These are phyloP conservation scores for Sclerotinia borealis DNA, from an alignment of 2,329 filamentous ascomycete genomes.

Conservation along the genomic window DNA sequence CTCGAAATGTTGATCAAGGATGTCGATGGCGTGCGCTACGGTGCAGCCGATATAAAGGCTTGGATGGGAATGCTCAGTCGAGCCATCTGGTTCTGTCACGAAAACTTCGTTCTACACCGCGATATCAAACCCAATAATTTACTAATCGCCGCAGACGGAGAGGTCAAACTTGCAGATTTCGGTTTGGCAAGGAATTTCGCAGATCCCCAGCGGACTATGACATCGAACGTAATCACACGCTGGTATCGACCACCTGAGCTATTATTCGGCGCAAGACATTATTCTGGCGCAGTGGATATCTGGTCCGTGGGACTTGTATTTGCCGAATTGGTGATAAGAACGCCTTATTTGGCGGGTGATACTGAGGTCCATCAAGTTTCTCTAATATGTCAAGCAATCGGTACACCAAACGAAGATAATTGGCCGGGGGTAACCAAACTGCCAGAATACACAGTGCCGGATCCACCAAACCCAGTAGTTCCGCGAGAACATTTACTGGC, in stretches of 20 bases:
- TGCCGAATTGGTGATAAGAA: constrained; percentile 78
- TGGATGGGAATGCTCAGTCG: constrained; percentile 98
- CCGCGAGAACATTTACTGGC: constrained; percentile 66
- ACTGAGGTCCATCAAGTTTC: constrained; percentile 82
- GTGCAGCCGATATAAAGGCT: constrained; percentile 85
- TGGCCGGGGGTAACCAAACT: constrained; percentile 88
- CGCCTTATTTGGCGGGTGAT: constrained; percentile 76
- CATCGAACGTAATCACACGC: constrained; percentile 86
- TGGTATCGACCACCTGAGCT: constrained; percentile 97
- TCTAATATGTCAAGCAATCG: constrained; percentile 77
- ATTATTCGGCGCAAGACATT: constrained; percentile 83
- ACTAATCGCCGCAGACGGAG: constrained; percentile 85
- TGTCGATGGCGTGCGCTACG: constrained; percentile 69
- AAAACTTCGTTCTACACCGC: constrained; percentile 87
- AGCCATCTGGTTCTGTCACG: constrained; percentile 94
- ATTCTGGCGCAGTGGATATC: constrained; percentile 84
- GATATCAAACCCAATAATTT: constrained; percentile 99
- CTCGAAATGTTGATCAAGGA: constrained; percentile 93
- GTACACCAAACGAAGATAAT: constrained; percentile 86
- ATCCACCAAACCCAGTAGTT: constrained; percentile 48
- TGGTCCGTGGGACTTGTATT: constrained; percentile 94
- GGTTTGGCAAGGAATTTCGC: constrained; percentile 86
- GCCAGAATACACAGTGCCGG: constrained; percentile 70
- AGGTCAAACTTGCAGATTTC: constrained; percentile 96
- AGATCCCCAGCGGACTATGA: constrained; percentile 86